Percentiles rank a stretch among this genome's conserved stretches.
Evolutionary conservation across 805 yeast genomes (phyloP).

Genomic region (Lachancea dasiensis): DNA sequence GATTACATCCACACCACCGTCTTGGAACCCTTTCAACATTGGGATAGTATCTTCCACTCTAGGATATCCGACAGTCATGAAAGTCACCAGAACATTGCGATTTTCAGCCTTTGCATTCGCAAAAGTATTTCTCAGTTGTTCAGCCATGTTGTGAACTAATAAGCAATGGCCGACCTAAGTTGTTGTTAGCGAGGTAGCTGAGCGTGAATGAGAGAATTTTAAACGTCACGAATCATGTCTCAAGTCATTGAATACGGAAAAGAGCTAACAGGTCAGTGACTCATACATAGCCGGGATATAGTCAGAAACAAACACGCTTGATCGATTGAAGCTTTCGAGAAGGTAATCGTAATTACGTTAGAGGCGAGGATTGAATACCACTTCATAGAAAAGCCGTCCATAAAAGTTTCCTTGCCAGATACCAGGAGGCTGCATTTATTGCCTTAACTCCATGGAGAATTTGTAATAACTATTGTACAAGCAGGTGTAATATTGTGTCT

Average conservation of each 20-base stretch:
- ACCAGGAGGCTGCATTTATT: not conserved
- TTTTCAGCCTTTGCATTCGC: conserved; percentile 52
- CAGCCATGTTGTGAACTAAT: conserved; percentile 22
- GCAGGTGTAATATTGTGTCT: not conserved
- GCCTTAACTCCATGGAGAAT: not conserved
- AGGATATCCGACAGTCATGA: conserved; percentile 93
- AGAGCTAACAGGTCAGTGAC: no score
- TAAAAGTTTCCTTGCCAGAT: no score
- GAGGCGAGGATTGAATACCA: no score
- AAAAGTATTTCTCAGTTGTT: conserved; percentile 45
- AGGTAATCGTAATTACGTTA: no score
- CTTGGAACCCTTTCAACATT: conserved; percentile 79
- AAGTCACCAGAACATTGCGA: conserved; percentile 86
- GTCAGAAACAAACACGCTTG: no score
- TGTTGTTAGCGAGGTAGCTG: no score
- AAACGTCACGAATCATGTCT: no score
- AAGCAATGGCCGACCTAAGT: conserved; percentile 1
- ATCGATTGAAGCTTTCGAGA: no score
- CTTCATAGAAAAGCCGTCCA: no score
- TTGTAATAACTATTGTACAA: not conserved
- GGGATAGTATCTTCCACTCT: conserved; percentile 82
- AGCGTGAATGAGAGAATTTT: no score
- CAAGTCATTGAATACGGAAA: not conserved
- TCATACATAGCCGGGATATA: no score
- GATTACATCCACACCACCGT: conserved; percentile 91